These are phyloP conservation scores for Penicillium goetzii DNA, from an alignment of 495 filamentous ascomycete species.

Conservation along the genomic window DNA sequence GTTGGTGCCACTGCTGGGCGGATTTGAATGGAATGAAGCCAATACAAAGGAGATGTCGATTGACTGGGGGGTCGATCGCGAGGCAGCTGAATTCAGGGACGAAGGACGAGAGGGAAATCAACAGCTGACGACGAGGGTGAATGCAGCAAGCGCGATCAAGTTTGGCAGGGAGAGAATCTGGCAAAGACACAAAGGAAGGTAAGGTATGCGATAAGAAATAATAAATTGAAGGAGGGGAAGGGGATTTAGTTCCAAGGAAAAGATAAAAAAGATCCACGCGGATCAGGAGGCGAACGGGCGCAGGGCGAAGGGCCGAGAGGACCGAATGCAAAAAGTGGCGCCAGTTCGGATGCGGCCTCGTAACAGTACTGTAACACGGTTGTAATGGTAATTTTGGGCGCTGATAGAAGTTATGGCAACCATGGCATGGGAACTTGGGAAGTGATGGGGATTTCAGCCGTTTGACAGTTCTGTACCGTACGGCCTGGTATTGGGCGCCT, in stretches of 20 bases:
- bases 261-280: conserved; percentile 22
- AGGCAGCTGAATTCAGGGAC: conserved; percentile 10
- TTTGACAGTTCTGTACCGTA: not conserved
- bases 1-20: conserved; percentile 2
- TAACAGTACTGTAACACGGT: not conserved
- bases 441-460: not conserved
- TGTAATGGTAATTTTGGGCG: not conserved
- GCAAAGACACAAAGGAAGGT: conserved; percentile 5
- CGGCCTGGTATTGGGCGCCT: not conserved
- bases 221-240: conserved; percentile 16
- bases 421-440: too few relatives aligned
- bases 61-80: not conserved
- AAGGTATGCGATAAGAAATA: conserved; percentile 10
- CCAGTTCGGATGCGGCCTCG: conserved; percentile 13
- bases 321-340: conserved; percentile 12
- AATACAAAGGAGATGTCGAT: conserved; percentile 7
- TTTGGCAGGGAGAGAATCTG: not conserved
- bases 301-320: not conserved
- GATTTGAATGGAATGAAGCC: not conserved
- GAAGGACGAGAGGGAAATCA: conserved; percentile 23
- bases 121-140: conserved; percentile 14
- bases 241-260: conserved; percentile 2
- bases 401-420: too few relatives aligned
- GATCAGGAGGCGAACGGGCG: conserved; percentile 24
- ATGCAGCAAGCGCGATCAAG: conserved; percentile 19